Conservation (phyloP, 1,139 yeast species). For the Magnusiomyces fungicola region DNA sequence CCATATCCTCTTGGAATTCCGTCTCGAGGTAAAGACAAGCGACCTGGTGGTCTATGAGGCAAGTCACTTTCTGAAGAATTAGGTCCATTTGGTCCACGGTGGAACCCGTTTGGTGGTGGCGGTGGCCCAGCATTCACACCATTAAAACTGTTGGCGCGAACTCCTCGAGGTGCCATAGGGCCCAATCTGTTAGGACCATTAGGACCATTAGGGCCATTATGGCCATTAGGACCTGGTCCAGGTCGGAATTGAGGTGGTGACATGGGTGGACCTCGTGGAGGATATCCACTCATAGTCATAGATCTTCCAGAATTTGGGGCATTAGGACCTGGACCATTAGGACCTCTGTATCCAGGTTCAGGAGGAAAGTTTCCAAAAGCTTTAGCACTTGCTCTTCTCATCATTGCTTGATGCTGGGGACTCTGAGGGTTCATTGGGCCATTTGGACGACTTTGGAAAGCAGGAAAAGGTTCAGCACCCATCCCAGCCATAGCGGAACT, state of each 20-base stretch:
- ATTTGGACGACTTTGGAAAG: not conserved
- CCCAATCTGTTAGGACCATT: not conserved
- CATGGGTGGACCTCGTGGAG: not conserved
- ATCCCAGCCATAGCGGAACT: not conserved
- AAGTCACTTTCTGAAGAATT: not conserved
- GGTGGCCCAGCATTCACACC: not conserved
- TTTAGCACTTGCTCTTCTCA: no score
- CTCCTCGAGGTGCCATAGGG: not conserved
- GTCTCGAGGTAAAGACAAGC: not conserved
- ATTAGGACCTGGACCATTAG: not conserved
- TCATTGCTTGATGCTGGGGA: not conserved
- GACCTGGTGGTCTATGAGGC: not conserved
- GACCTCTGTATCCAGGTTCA: not conserved
- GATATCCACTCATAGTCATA: not conserved
- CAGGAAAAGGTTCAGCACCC: no score
- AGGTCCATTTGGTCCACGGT: not conserved
- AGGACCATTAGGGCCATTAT: not conserved
- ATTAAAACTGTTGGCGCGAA: not conserved
- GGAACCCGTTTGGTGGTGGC: not conserved
- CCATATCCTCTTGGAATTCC: not conserved
- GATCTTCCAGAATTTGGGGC: not conserved
- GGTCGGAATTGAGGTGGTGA: not conserved
- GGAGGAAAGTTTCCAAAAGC: not conserved
- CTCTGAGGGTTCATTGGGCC: not conserved
- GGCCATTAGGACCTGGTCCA: not conserved